Conservation (phyloP, 1,139 yeast species). For the Suhomyces guaymorum region DNA sequence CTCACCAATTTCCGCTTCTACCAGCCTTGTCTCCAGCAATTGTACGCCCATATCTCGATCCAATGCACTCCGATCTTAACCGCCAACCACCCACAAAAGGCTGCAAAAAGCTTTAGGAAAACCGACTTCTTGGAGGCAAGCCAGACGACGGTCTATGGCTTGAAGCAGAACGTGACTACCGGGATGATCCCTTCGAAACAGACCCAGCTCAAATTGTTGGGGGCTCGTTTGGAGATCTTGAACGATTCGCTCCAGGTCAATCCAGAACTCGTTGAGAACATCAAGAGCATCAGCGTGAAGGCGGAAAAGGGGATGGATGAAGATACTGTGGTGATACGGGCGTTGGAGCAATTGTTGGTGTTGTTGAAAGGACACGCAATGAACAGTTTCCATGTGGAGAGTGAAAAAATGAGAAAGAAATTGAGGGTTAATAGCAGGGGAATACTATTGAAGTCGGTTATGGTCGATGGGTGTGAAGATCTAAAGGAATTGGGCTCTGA, state of each 20-base stretch:
- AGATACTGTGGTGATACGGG: slow-evolving; percentile 10
- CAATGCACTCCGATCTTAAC: slow-evolving; percentile 26
- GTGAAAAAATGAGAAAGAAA: slow-evolving; percentile 16
- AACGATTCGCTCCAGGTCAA: slow-evolving; percentile 31
- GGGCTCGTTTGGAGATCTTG: slow-evolving; percentile 32
- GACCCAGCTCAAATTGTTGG: slow-evolving; percentile 26
- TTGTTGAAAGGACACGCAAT: slow-evolving; percentile 12
- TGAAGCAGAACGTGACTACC: slow-evolving; percentile 16
- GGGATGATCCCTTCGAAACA: slow-evolving; percentile 11
- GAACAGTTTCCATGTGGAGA: slow-evolving; percentile 19
- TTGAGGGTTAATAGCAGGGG: slow-evolving; percentile 1
- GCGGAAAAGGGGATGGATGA: too few species aligned
- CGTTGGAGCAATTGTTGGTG: slow-evolving; percentile 14
- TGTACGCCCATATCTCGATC: slow-evolving; percentile 33
- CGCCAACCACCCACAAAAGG: slow-evolving; percentile 9
- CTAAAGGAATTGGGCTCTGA: neutral
- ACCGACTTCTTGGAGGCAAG: slow-evolving; percentile 28
- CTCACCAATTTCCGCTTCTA: slow-evolving; percentile 39
- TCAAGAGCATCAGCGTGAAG: slow-evolving; percentile 28
- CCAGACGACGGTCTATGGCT: slow-evolving; percentile 29
- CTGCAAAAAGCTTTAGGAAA: slow-evolving; percentile 13
- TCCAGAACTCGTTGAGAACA: slow-evolving; percentile 24
- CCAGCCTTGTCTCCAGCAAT: slow-evolving; percentile 32
- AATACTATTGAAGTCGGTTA: slow-evolving; percentile 3
- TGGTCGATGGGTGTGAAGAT: slow-evolving; percentile 1